A percentile compares a stretch with the other conserved stretches of the same genome.
Conservation (phyloP, 2,329 filamentous ascomycete genomes). For the Blumeria hordei region DNA sequence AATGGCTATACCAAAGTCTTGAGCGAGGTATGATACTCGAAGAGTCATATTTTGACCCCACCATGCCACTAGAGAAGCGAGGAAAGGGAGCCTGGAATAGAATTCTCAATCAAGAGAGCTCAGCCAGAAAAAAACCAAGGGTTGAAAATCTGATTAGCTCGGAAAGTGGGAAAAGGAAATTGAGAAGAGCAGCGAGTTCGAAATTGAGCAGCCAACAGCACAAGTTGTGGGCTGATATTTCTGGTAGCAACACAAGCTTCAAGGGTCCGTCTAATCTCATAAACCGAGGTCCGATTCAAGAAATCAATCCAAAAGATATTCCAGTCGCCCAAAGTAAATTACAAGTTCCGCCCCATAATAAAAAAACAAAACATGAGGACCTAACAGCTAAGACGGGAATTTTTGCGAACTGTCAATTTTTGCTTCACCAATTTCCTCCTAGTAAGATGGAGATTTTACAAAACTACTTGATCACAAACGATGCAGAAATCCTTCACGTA, state of each 20-base stretch:
- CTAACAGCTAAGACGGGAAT: constrained; percentile 13
- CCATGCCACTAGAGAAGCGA: constrained; percentile 41
- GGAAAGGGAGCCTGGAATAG: constrained; percentile 55
- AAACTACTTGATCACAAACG: constrained; percentile 16
- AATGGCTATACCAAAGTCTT: constrained; percentile 70
- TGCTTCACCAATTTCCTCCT: constrained; percentile 19
- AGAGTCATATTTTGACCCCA: constrained; percentile 62
- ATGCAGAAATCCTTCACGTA: constrained; percentile 11
- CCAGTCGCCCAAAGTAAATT: neutral
- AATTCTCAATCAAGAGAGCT: constrained; percentile 21
- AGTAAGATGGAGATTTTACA: constrained; percentile 17
- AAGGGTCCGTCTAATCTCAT: constrained; percentile 4
- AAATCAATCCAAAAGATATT: neutral
- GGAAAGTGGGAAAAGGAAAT: constrained; percentile 47
- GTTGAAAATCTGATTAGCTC: constrained; percentile 21
- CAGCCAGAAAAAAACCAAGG: constrained; percentile 34
- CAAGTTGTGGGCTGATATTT: constrained; percentile 74
- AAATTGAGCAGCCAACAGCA: constrained; percentile 61
- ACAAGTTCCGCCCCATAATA: neutral
- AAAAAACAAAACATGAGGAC: constrained; percentile 5
- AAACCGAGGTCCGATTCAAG: neutral
- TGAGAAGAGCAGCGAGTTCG: constrained; percentile 69
- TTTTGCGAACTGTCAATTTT: constrained; percentile 20
- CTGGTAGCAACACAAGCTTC: constrained; percentile 8
- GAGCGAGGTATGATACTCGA: constrained; percentile 77